These are phyloP conservation scores for Arthrobotrys sinensis DNA, from an alignment of 2,329 filamentous ascomycete genomes.

Conservation along the genomic window DNA sequence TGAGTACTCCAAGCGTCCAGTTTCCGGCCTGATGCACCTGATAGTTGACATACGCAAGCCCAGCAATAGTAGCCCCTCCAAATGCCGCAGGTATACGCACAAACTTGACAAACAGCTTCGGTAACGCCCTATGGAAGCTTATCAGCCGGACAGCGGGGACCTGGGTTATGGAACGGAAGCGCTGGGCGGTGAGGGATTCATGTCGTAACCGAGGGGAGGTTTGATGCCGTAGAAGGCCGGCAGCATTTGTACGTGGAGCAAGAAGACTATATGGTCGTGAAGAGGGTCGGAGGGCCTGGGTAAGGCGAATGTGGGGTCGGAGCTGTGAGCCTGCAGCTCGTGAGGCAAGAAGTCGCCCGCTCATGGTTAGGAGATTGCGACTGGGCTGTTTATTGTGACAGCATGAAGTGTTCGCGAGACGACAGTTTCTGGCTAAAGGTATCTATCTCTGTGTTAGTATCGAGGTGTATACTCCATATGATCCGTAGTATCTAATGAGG, in stretches of 20 bases:
- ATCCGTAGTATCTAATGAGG: neutral
- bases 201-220: slow-evolving; percentile 40
- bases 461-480: neutral
- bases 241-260: slow-evolving; percentile 44
- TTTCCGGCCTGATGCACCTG: slow-evolving; percentile 88
- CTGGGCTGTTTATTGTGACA: slow-evolving; percentile 39
- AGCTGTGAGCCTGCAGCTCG: slow-evolving; percentile 67
- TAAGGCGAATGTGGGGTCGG: slow-evolving; percentile 37
- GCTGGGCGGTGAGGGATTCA: slow-evolving; percentile 48
- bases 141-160: slow-evolving; percentile 76
- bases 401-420: slow-evolving; percentile 43
- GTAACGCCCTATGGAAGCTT: slow-evolving; percentile 79
- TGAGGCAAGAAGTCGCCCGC: slow-evolving; percentile 81
- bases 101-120: slow-evolving; percentile 92
- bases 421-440: neutral
- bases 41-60: slow-evolving; percentile 93
- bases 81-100: slow-evolving; percentile 90
- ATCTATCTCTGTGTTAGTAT: slow-evolving; percentile 7
- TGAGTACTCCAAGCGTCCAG: slow-evolving; percentile 82
- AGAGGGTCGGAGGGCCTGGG: slow-evolving; percentile 22
- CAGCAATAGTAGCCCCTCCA: slow-evolving; percentile 87
- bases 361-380: slow-evolving; percentile 71
- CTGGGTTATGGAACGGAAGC: slow-evolving; percentile 59
- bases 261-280: slow-evolving; percentile 44
- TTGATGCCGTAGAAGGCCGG: slow-evolving; percentile 52